Base-by-base conservation (phyloP, 805 yeast genomes). In the Debaryomyces maramus region DNA sequence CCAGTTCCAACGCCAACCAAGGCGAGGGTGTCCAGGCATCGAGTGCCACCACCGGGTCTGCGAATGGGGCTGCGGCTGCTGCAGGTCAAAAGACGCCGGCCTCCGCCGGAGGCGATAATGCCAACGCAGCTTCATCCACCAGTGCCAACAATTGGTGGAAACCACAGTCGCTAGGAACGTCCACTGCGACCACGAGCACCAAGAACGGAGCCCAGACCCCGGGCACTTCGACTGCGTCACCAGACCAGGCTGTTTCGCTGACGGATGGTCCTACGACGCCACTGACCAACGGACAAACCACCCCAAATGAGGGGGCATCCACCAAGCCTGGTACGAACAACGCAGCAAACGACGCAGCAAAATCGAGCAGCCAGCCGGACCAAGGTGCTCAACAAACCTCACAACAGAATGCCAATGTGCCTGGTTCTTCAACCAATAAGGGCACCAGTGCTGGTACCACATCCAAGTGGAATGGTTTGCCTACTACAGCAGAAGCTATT, bases 401-500 rank as follows among this genome's bases (percentile, higher is more conserved):
- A 2, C 11, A 24, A 5, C 11, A 24, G 17, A 31, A 19, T 26
- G 30, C 17, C 5, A 30, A 20, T 19, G n/a, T 34, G 2, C 27
- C 32, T 7, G 29, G 39, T 34, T 28, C 39, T 24, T 6, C 35
- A 14, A n/a, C 34, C 11, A 11, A 9, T 16, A 16, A 23, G 7
- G 23, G 15, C 10, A 16, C 38, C 15, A n/a, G 21, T 17, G 22
- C 29, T 36, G 27, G n/a, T 15, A 19, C 20, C 38, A 14, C 38
- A 21, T 27, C 36, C n/a, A 26, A 24, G 16, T 4, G 24, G 17
- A 24, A 20, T 14, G n/a, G 32, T 18, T 11, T 13, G 7, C 13
- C 38, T 24, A n/a, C 22, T 13, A 14, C 15, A 6, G 15, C 45
- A 22, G 35, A 40, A 11, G 29, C 47, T 14, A 29, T 34, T 9